These are phyloP conservation scores for Aspergillus saccharolyticus DNA, from an alignment of 495 filamentous ascomycete species.

Conservation along the genomic window DNA sequence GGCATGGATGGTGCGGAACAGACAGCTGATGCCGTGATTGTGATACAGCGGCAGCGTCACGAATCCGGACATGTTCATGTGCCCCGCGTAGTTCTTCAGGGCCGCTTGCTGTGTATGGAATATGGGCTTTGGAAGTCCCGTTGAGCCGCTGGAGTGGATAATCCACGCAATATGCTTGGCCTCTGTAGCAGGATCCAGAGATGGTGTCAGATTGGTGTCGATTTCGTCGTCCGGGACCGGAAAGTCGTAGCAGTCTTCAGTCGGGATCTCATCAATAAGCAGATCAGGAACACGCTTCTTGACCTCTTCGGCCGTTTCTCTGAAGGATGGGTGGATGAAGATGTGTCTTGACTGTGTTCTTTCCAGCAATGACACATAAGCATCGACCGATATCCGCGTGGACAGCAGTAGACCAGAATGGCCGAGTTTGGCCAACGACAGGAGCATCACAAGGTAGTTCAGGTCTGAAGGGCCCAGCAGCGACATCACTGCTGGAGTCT, in stretches of 20 bases:
- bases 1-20: constrained; percentile 43
- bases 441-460: constrained; percentile 37
- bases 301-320: constrained; percentile 21
- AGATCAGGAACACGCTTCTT: constrained; percentile 16
- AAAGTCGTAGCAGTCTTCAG: constrained; percentile 16
- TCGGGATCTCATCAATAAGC: constrained; percentile 15
- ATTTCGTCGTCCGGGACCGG: constrained; percentile 10
- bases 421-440: constrained; percentile 37
- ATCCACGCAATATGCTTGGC: constrained; percentile 42
- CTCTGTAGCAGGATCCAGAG: constrained; percentile 19
- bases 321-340: constrained; percentile 24
- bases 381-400: constrained; percentile 36
- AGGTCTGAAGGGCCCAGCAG: constrained; percentile 37
- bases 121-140: constrained; percentile 55
- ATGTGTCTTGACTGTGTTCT: constrained; percentile 32
- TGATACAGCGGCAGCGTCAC: constrained; percentile 52
- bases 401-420: constrained; percentile 41
- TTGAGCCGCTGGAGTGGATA: constrained; percentile 54
- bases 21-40: constrained; percentile 41
- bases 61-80: constrained; percentile 36
- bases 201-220: constrained; percentile 17
- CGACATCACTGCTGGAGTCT: constrained; percentile 31
- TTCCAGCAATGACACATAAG: constrained; percentile 35
- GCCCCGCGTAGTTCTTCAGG: constrained; percentile 29
- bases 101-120: constrained; percentile 32